These are phyloP conservation scores for Pythium phragmitis DNA, from an alignment of 352 stramenopile genomes.

Conservation along the genomic window DNA sequence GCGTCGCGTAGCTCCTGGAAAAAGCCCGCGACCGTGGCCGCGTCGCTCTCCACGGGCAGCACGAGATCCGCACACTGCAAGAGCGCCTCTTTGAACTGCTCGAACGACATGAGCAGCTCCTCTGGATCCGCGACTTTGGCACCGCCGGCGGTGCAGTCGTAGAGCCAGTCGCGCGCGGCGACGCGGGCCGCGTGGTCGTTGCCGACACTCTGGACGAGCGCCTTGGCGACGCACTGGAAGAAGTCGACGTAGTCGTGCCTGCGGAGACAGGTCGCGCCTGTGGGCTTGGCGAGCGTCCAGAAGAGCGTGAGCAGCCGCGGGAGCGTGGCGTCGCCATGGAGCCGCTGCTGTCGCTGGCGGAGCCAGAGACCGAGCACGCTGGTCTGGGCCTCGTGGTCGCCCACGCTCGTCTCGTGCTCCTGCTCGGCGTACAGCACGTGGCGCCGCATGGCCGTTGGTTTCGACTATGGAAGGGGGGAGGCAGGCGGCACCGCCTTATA, in stretches of 20 bases:
- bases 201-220: conserved; percentile 52
- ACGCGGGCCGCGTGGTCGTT: conserved; percentile 35
- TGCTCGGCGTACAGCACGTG: conserved; percentile 67
- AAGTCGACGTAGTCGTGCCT: conserved; percentile 47
- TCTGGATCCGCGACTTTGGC: background rate
- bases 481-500: too few relatives aligned
- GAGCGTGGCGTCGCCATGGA: conserved; percentile 27
- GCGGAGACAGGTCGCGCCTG: conserved; percentile 11
- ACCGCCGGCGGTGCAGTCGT: conserved; percentile 38
- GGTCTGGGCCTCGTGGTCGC: conserved; percentile 38
- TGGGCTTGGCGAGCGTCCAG: conserved; percentile 60
- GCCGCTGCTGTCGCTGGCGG: conserved; percentile 37
- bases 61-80: conserved; percentile 64
- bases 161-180: conserved; percentile 64
- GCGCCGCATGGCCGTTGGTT: conserved; percentile 34
- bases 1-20: conserved; percentile 57
- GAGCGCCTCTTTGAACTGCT: conserved; percentile 58
- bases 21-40: conserved; percentile 43
- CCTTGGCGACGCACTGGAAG: conserved; percentile 59
- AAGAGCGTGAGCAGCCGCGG: conserved; percentile 41
- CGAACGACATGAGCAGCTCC: conserved; percentile 30
- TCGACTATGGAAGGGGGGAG: too few relatives aligned
- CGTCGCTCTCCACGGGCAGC: conserved; percentile 56
- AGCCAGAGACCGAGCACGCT: conserved; percentile 61
- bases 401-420: conserved; percentile 60